Evolutionary conservation across 2,329 filamentous ascomycete species (phyloP).

Genomic region (Phialocephala subalpina): DNA sequence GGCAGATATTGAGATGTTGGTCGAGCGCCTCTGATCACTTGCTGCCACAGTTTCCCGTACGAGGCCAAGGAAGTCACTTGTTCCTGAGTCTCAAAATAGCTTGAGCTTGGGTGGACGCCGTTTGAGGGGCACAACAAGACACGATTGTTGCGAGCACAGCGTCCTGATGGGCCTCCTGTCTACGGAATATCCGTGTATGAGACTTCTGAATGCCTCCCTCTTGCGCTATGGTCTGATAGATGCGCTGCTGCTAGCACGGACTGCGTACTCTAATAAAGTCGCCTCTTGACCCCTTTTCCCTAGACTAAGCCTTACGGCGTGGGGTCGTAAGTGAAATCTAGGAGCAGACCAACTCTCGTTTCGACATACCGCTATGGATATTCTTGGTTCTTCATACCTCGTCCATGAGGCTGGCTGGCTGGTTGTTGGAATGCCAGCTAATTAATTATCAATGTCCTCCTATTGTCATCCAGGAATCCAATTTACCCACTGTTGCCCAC

Average conservation of each 20-base stretch:
- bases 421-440: slow-evolving; percentile 2
- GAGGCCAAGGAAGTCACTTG: slow-evolving; percentile 4
- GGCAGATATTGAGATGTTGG: slow-evolving; percentile 1
- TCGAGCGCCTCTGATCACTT: not conserved
- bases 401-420: not conserved
- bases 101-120: slow-evolving; percentile 1
- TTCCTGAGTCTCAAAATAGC: slow-evolving; percentile 11
- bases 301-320: slow-evolving; percentile 10
- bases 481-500: slow-evolving; percentile 14
- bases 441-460: not conserved
- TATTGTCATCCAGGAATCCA: slow-evolving; percentile 8
- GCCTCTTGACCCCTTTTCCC: not conserved
- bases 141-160: no score
- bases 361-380: no score
- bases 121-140: not conserved
- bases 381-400: not conserved
- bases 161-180: not conserved
- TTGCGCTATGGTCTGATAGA: not conserved
- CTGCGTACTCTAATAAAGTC: not conserved
- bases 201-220: slow-evolving; percentile 1
- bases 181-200: not conserved
- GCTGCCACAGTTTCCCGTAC: not conserved
- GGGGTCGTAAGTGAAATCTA: not conserved
- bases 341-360: no score
- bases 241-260: not conserved